Base-by-base conservation (phyloP, 2,329 filamentous ascomycete genomes). In the Claviceps spartinae region DNA sequence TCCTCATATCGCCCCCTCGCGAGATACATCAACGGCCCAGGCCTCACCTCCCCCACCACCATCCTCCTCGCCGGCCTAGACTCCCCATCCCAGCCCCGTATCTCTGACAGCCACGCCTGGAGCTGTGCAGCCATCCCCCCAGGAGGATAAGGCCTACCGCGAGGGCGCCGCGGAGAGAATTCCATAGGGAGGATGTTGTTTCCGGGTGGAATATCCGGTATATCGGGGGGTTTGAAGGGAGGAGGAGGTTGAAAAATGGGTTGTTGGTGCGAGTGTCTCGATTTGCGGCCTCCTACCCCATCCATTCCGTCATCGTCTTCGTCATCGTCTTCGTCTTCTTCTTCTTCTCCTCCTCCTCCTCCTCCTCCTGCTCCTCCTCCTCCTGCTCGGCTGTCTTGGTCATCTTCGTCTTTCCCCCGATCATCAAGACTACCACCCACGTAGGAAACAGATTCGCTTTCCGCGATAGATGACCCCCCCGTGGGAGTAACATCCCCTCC, bases 41-140 rank as follows among this genome's bases (percentile, higher is more conserved):
- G 53, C 20, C 61, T 54, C 11, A 68, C 50, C 45, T 65, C 62
- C 8, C 65, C 61, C 6, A 71, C 57, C 3, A 42, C 53, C 16
- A 71, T 56, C 11, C 55, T 60, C 38, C 52, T 1, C 52, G 56
- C 5, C 50, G 42, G 5, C 53, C 36, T 18, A 53, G 51, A 6
- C 53, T 47, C 11, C 54, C 44, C n/a, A 16, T 65, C 62, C 63
- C 62, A 65, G 11, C 64, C 64, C 54, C 66, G 69, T 24, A 71
- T 62, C 22, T 71, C 67, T 0, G 70, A 69, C 9, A 72, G 59
- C 67, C 68, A 69, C 14, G 65, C 64, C 54, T 72, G 70, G 6
- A 72, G 59, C 45, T 63, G 62, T 2, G 68, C 64, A 1, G 70
- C 69, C 22, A 72, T 57, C 0, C 70, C 70, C 18, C 65, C 63